phyloP scores from a whole-genome alignment of 2,329 filamentous ascomycete genomes.

The Exophiala sp. region DNA sequence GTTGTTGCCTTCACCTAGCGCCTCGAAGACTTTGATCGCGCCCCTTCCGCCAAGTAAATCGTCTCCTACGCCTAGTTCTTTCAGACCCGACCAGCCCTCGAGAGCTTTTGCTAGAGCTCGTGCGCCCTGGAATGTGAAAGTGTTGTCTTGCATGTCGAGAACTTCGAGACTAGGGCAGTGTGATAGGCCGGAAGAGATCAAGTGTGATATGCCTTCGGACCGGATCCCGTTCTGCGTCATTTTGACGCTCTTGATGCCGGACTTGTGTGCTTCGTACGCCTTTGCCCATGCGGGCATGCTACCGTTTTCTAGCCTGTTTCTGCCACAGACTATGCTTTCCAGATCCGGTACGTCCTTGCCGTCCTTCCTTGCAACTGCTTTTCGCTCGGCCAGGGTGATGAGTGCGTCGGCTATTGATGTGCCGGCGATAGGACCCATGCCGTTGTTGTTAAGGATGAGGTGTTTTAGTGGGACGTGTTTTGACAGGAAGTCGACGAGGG shows the following conservation, averaged over 20 bases:
- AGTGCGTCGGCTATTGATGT: constrained; percentile 86
- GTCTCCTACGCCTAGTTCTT: constrained; percentile 85
- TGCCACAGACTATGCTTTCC: constrained; percentile 95
- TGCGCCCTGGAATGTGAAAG: constrained; percentile 79
- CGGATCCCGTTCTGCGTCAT: constrained; percentile 99
- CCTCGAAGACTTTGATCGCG: constrained; percentile 66
- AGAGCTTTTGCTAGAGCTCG: constrained; percentile 73
- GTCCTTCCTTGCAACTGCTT: constrained; percentile 63
- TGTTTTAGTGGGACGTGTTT: constrained; percentile 87
- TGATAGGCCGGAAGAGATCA: constrained; percentile 74
- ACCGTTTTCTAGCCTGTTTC: constrained; percentile 92
- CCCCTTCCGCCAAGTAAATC: constrained; percentile 79
- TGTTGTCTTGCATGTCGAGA: constrained; percentile 95
- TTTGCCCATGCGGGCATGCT: constrained; percentile 95
- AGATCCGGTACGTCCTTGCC: constrained; percentile 74
- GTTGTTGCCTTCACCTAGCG: constrained; percentile 73
- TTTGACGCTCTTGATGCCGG: constrained; percentile 77
- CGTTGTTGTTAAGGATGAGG: constrained; percentile 97
- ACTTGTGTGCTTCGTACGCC: constrained; percentile 73
- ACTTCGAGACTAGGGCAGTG: constrained; percentile 67
- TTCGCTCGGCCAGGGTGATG: constrained; percentile 75
- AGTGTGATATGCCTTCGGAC: constrained; percentile 80
- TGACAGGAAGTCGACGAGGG: constrained; percentile 86
- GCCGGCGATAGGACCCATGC: constrained; percentile 86
- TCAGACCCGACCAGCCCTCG: constrained; percentile 68